These are phyloP conservation scores for Neotropicomus parvogracilis DNA, from an alignment of 1,284 basidiomycete species.

Conservation along the genomic window DNA sequence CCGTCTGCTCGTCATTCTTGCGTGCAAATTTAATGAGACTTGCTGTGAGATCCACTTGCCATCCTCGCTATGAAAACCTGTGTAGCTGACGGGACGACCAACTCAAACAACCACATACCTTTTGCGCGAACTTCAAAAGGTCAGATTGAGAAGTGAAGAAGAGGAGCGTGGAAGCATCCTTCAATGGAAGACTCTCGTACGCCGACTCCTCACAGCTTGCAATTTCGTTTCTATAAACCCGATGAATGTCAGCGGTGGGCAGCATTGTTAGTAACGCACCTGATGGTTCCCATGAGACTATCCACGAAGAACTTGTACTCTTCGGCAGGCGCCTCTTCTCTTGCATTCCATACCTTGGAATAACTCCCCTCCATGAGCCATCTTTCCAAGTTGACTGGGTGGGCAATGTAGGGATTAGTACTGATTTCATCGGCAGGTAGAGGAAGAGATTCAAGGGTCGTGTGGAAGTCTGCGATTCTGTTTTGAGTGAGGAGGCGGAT, in stretches of 20 bases:
- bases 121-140: slow-evolving; percentile 71
- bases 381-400: slow-evolving; percentile 87
- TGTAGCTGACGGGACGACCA: background rate
- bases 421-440: slow-evolving; percentile 70
- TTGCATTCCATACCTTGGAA: slow-evolving; percentile 95
- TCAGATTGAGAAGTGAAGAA: slow-evolving; percentile 84
- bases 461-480: slow-evolving; percentile 97
- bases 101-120: slow-evolving; percentile 42
- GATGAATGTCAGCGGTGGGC: slow-evolving; percentile 4
- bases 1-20: slow-evolving; percentile 73
- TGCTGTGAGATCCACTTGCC: slow-evolving; percentile 65
- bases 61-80: slow-evolving; percentile 53
- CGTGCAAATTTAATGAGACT: slow-evolving; percentile 61
- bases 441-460: slow-evolving; percentile 93
- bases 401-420: slow-evolving; percentile 76
- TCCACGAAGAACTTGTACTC: slow-evolving; percentile 92
- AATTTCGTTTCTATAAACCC: slow-evolving; percentile 73
- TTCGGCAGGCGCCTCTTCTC: slow-evolving; percentile 80
- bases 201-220: slow-evolving; percentile 90
- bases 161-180: slow-evolving; percentile 83
- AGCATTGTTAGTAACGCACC: slow-evolving; percentile 40
- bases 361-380: slow-evolving; percentile 99
- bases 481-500: slow-evolving; percentile 94
- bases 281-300: slow-evolving; percentile 88
- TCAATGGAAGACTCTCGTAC: slow-evolving; percentile 82